A percentile compares a stretch with the other conserved stretches of the same genome.
These are phyloP conservation scores for Ganoderma multipileum DNA, from an alignment of 1,284 basidiomycete species.

Conservation along the genomic window DNA sequence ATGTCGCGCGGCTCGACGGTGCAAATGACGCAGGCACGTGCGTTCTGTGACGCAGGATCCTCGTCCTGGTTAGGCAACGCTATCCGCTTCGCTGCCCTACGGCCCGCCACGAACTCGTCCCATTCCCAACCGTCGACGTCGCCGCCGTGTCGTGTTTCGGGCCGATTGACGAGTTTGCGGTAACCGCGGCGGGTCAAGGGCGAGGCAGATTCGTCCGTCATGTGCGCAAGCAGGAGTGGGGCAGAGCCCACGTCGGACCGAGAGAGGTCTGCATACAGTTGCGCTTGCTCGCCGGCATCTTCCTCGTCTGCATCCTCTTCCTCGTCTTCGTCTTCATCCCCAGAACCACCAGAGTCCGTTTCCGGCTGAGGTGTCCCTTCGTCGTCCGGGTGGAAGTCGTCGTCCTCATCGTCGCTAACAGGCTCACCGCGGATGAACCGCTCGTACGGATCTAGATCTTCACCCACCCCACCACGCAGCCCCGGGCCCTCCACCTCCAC, in stretches of 20 bases:
- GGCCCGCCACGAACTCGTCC: constrained; percentile 37
- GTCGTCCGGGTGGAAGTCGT: constrained; percentile 45
- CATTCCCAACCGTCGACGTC: constrained; percentile 39
- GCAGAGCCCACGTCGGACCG: constrained; percentile 43
- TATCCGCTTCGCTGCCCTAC: constrained; percentile 29
- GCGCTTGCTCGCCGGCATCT: constrained; percentile 44
- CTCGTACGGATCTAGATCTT: constrained; percentile 52
- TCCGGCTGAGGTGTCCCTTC: constrained; percentile 4
- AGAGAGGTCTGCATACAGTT: constrained; percentile 53
- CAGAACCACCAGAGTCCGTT: constrained; percentile 15
- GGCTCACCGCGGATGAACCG: constrained; percentile 69
- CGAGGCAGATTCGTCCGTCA: constrained; percentile 47
- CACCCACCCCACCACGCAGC: constrained; percentile 28
- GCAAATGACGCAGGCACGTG: constrained; percentile 72
- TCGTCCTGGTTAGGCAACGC: constrained; percentile 30
- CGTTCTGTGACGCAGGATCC: constrained; percentile 40
- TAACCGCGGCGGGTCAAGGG: constrained; percentile 58
- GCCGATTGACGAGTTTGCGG: constrained; percentile 41
- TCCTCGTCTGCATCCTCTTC: constrained; percentile 29
- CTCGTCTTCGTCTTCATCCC: constrained; percentile 33
- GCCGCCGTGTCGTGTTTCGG: constrained; percentile 11
- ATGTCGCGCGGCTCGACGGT: constrained; percentile 72
- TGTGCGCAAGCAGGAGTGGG: constrained; percentile 57
- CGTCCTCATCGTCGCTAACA: constrained; percentile 68
- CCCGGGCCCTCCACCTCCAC: constrained; percentile 8